phyloP scores from a whole-genome alignment of 495 filamentous ascomycete species.

The Trichoderma asperelloides region DNA sequence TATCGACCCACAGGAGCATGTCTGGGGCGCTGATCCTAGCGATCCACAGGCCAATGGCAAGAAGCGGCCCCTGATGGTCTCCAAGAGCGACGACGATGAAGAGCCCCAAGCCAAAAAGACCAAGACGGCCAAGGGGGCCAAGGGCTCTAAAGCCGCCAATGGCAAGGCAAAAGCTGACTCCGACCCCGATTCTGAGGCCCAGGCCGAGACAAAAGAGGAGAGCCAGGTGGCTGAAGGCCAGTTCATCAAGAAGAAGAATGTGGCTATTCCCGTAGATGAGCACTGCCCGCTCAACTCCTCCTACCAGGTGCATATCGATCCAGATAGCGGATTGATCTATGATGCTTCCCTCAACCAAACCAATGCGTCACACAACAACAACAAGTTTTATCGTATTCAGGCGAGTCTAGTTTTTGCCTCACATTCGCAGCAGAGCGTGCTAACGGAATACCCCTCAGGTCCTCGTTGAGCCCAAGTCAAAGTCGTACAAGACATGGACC shows the following conservation, averaged over 20 bases:
- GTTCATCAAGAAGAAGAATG: conserved; percentile 33
- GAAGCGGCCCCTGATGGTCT: conserved; percentile 6
- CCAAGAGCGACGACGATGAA: conserved; percentile 15
- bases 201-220: conserved; percentile 12
- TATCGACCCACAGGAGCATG: conserved; percentile 17
- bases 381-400: conserved; percentile 68
- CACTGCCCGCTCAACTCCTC: conserved; percentile 20
- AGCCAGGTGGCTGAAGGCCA: conserved; percentile 32
- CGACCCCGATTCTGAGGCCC: conserved; percentile 9
- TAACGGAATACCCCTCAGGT: conserved; percentile 23
- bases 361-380: conserved; percentile 51
- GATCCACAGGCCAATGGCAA: conserved; percentile 3
- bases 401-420: conserved; percentile 16
- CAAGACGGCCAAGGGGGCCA: no score
- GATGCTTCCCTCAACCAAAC: conserved; percentile 56
- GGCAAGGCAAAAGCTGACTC: conserved; percentile 14
- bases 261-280: conserved; percentile 41
- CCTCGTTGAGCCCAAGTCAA: conserved; percentile 17
- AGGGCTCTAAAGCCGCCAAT: conserved; percentile 16
- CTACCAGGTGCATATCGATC: conserved; percentile 56
- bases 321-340: conserved; percentile 47
- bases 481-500: conserved; percentile 49
- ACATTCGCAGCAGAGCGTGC: not conserved
- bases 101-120: conserved; percentile 14
- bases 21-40: not conserved